Conservation (phyloP, 495 filamentous ascomycete genomes). For the Xylaria nigripes region DNA sequence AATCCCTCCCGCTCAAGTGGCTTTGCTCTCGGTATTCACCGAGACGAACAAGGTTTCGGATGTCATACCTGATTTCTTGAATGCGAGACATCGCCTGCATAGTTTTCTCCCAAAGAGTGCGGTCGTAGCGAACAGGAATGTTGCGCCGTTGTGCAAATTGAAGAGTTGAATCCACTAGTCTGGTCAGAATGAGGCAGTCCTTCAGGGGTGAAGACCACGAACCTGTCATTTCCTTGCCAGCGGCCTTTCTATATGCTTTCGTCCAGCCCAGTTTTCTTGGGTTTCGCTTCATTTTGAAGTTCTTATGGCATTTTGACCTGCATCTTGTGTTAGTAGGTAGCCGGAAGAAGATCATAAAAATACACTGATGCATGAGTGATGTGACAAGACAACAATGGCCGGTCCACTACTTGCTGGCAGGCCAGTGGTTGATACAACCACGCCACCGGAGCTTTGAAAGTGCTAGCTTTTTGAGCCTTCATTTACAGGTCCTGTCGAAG, state of each 20-base stretch:
- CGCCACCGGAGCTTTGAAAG: background rate
- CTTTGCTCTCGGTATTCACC: too few relatives aligned
- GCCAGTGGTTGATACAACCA: background rate
- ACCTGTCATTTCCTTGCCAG: constrained; percentile 47
- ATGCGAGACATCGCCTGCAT: constrained; percentile 88
- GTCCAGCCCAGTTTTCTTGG: constrained; percentile 79
- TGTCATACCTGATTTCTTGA: constrained; percentile 62
- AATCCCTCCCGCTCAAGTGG: too few relatives aligned
- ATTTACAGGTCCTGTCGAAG: background rate
- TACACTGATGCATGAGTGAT: background rate
- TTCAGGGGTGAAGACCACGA: constrained; percentile 52
- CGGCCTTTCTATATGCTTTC: constrained; percentile 25
- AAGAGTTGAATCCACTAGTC: constrained; percentile 78
- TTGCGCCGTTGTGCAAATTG: constrained; percentile 89
- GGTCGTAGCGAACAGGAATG: constrained; percentile 89
- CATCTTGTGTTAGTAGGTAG: background rate
- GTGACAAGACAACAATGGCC: background rate
- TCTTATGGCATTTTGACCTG: constrained; percentile 88
- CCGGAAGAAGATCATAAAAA: background rate
- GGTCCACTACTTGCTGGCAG: background rate
- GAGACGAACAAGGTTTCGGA: background rate
- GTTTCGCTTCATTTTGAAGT: constrained; percentile 97
- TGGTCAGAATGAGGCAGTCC: constrained; percentile 46
- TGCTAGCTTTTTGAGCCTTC: background rate
- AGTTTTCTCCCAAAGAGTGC: constrained; percentile 77